Conservation (phyloP, 1,284 basidiomycete genomes). For the Takashimella koratensis region DNA sequence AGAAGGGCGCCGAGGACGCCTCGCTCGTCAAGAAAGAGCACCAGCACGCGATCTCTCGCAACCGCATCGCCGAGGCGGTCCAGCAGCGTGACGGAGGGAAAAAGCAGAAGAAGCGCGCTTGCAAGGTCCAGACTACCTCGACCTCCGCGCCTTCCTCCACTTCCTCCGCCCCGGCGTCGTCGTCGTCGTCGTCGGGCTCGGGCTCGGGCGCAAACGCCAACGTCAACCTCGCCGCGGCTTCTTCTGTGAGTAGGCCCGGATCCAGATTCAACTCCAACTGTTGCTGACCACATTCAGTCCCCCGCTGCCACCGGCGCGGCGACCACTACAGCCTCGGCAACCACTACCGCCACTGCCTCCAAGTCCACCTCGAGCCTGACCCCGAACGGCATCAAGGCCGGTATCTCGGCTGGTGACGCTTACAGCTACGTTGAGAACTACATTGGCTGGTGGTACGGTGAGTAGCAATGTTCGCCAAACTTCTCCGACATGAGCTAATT, state of each 20-base stretch:
- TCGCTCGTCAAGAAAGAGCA: neutral
- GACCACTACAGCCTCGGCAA: conserved; percentile 7
- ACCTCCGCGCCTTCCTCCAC: neutral
- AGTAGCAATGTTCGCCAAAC: conserved; percentile 16
- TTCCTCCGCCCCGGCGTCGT: neutral
- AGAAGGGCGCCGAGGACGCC: neutral
- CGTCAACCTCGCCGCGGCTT: neutral
- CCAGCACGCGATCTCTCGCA: neutral
- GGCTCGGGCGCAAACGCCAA: neutral
- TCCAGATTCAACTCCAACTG: neutral
- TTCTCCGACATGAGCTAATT: neutral
- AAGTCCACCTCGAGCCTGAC: conserved; percentile 20
- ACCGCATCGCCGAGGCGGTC: neutral
- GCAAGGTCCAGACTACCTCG: neutral
- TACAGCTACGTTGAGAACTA: conserved; percentile 21
- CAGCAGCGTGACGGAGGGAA: neutral
- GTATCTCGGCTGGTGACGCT: conserved; percentile 39
- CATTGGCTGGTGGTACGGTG: conserved; percentile 48
- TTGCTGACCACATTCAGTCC: neutral
- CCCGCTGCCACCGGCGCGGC: conserved; percentile 6
- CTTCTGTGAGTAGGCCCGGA: neutral
- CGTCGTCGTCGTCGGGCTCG: neutral
- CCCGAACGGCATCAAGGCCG: conserved; percentile 44
- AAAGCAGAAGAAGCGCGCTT: neutral
- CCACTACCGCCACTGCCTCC: conserved; percentile 8